Evolutionary conservation across 2,329 filamentous ascomycete genomes (phyloP), one percentile per base, ranked within the genome.

Genomic region (Botrytis fragariae): DNA sequence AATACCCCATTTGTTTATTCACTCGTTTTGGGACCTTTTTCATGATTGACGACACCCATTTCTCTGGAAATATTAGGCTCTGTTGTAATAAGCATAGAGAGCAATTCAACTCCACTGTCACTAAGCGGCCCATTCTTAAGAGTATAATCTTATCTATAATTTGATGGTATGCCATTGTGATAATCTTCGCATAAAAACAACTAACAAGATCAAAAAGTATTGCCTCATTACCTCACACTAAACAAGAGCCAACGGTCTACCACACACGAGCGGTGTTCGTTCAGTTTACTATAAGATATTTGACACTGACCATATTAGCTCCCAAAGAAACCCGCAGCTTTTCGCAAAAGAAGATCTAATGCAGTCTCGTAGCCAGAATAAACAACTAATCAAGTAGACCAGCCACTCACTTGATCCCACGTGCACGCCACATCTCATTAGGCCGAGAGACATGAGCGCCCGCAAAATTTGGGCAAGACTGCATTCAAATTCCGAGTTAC

Each of bases 361-460:
- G 51, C n/a, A 57, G 8, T 9, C 2, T 18, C 16, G n/a, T 18
- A 29, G n/a, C 18, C 29, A 59, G 29, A 59, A 22, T 5, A 20
- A 35, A 59, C 29, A 32, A 35, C 18, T 37, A 25, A 18, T 37
- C 59, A 35, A 12, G 18, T 22, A 64, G 9, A 12, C 6, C 20
- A 39, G 20, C n/a, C 65, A 69, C n/a, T 69, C 18, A 69, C 51
- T 29, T 57, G 65, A 69, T 69, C 48, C 48, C 48, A 57, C 48
- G 64, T 68, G n/a, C 16, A 22, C 6, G 35, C 65, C 37, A 32
- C 48, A 25, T 51, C 10, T 32, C 18, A 57, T 69, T 39, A n/a
- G 65, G 48, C 65, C 65, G 4, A n/a, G 57, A 69, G 48, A 44
- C 65, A 29, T 57, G 1, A n/a, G 0, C 9, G 32, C 57, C 16